Evolutionary conservation across 2,329 filamentous ascomycete species (phyloP), one percentile per base, ranked within the genome.

Genomic region (Trichothecium sympodiale): DNA sequence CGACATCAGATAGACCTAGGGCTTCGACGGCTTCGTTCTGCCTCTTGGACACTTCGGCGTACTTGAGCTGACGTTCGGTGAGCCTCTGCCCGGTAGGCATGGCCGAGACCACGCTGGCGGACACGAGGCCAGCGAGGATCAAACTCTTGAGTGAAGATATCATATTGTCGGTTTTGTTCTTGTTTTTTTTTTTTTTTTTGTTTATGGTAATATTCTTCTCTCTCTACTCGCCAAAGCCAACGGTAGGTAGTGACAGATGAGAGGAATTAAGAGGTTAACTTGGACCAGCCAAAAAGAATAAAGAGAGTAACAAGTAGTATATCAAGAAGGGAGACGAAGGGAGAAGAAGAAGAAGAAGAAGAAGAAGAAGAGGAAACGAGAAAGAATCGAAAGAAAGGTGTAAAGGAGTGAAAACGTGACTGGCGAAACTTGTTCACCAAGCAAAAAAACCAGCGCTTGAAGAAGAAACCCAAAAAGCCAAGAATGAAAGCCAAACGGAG

Each of bases 1-100:
- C 71, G 18, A 69, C 55, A 45, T 76, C 71, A 10, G 54, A 58
- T 29, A 74, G 55, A 18, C 68, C 68, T 3, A 59, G 50, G 10
- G 62, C 61, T 7, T 57, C 57, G 4, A 65, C 68, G 4, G 61
- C 62, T 5, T 58, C 61, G 42, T 68, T 68, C 50, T 72, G 69
- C 35, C 69, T 14, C 54, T 62, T 70, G 41, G 62, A 57, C 34
- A 65, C 46, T 36, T 60, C 51, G 51, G 67, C 64, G 43, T 72
- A 62, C 46, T 60, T 50, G 44, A 63, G 50, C 49, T 72, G 67
- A 37, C 53, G 48, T 26, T 46, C 40, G n/a, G 53, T 63, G 41
- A 73, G 50, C 52, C 57, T 64, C 28, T 60, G 59, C 18, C 55
- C 44, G 5, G 62, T 51, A 15, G 70, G 70, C 29, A 69, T 48